Evolutionary conservation across 2,329 filamentous ascomycete species (phyloP).

Genomic region (Bipolaris oryzae): DNA sequence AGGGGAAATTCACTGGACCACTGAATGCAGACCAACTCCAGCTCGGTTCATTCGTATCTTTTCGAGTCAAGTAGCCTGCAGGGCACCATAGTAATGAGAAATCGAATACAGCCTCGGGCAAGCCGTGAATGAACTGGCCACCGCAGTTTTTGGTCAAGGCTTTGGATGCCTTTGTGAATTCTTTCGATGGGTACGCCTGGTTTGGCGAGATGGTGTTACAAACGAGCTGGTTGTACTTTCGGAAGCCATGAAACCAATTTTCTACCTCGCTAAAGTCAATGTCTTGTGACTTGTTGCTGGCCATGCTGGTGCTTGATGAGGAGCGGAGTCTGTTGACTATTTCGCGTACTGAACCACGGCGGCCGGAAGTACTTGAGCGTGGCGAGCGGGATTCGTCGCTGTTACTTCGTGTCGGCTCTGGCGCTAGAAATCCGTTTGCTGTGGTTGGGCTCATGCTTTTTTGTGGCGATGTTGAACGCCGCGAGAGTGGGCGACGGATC

Average conservation of each 20-base stretch:
- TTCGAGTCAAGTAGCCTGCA: slow-evolving; percentile 22
- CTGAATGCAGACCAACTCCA: slow-evolving; percentile 44
- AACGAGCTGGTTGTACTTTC: slow-evolving; percentile 40
- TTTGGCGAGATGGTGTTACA: slow-evolving; percentile 27
- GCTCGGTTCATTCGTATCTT: slow-evolving; percentile 29
- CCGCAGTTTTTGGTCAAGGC: slow-evolving; percentile 38
- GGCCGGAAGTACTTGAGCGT: slow-evolving; percentile 29
- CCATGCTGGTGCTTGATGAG: slow-evolving; percentile 31
- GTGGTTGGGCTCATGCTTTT: slow-evolving; percentile 24
- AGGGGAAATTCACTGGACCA: slow-evolving; percentile 40
- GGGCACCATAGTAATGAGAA: slow-evolving; percentile 45
- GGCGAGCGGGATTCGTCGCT: slow-evolving; percentile 36
- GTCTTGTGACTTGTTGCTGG: slow-evolving; percentile 26
- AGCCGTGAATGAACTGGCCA: slow-evolving; percentile 36
- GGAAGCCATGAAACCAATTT: slow-evolving; percentile 40
- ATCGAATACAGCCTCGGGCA: slow-evolving; percentile 44
- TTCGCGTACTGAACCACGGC: slow-evolving; percentile 27
- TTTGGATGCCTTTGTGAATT: slow-evolving; percentile 32
- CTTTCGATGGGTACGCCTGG: slow-evolving; percentile 18
- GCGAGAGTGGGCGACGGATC: slow-evolving; percentile 25
- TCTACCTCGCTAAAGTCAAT: slow-evolving; percentile 34
- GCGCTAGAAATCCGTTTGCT: slow-evolving; percentile 22
- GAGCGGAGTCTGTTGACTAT: slow-evolving; percentile 38
- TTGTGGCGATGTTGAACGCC: slow-evolving; percentile 10
- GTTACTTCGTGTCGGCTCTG: slow-evolving; percentile 27